A percentile compares a stretch with the other conserved stretches of the same genome.
Conservation (phyloP, 192 early-diverging fungal species). For the Coemansia biformis region DNA sequence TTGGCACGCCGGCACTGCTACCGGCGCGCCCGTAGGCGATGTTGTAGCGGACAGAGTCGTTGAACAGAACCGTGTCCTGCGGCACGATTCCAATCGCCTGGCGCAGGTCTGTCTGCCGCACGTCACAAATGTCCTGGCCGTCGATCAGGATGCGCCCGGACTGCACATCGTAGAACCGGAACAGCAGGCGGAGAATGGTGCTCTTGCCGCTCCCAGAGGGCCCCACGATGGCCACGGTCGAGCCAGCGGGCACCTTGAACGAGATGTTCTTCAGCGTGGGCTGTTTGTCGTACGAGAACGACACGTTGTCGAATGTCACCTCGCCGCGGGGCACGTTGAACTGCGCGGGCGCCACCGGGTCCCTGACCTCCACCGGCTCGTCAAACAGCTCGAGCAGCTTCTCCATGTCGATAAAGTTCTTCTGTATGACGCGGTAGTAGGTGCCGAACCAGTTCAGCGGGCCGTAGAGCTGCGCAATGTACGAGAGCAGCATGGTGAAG, state of each 20-base stretch:
- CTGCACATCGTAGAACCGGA: constrained; percentile 86
- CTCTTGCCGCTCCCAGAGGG: constrained; percentile 65
- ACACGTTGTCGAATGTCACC: constrained; percentile 59
- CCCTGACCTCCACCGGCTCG: constrained; percentile 45
- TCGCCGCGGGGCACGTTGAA: constrained; percentile 48
- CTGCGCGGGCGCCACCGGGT: constrained; percentile 19
- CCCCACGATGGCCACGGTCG: constrained; percentile 47
- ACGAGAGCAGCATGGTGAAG: constrained; percentile 84
- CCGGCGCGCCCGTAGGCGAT: constrained; percentile 75
- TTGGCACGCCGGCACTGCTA: constrained; percentile 50
- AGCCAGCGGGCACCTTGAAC: constrained; percentile 45
- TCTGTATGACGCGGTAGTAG: constrained; percentile 90
- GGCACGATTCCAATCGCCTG: constrained; percentile 89
- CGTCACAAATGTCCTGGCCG: constrained; percentile 67
- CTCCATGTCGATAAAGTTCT: constrained; percentile 95
- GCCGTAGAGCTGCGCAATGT: constrained; percentile 83
- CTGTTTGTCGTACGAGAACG: constrained; percentile 62
- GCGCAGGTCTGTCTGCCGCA: constrained; percentile 56
- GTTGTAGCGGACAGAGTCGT: constrained; percentile 92
- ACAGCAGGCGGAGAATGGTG: constrained; percentile 72
- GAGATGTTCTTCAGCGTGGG: constrained; percentile 41
- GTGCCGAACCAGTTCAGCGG: constrained; percentile 91
- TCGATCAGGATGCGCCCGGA: constrained; percentile 82
- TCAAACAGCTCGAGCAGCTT: constrained; percentile 82
- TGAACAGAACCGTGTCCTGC: constrained; percentile 94